phyloP scores from a whole-genome alignment of 139 green algal genomes.

The Chlamydomonas sp. region DNA sequence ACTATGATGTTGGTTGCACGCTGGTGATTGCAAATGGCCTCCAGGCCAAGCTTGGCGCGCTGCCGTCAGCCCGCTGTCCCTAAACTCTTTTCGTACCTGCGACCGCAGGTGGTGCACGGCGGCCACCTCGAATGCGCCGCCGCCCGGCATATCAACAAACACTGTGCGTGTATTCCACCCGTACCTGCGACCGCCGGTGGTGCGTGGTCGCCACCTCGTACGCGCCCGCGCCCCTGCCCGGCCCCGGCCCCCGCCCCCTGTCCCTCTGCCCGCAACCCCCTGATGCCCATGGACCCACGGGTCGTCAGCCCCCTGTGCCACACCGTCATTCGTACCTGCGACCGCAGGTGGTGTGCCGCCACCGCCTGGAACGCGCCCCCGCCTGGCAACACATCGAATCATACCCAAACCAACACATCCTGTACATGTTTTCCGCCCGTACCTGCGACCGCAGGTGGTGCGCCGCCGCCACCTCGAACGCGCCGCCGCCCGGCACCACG shows the following conservation, averaged over 20 bases:
- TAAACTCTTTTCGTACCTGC: not conserved
- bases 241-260: too few species aligned
- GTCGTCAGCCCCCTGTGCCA: not conserved
- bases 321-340: not conserved
- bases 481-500: constrained; percentile 72
- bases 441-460: too few species aligned
- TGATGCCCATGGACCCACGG: too few species aligned
- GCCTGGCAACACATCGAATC: too few species aligned
- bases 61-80: not conserved
- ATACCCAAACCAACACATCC: too few species aligned
- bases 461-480: not conserved
- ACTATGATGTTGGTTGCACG: not conserved
- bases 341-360: constrained; percentile 83
- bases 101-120: constrained; percentile 83
- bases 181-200: too few species aligned
- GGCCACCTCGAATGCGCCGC: constrained; percentile 87
- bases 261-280: too few species aligned
- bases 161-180: too few species aligned
- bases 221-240: constrained; percentile 34
- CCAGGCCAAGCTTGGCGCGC: not conserved
- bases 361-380: constrained; percentile 87
- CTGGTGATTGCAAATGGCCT: not conserved
- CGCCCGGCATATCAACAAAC: too few species aligned
- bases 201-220: not conserved
- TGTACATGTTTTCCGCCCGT: too few species aligned